Evolutionary conservation across 176 grass and related monocot genomes (phyloP).

Genomic region (Ampelocalamus luodianensis): DNA sequence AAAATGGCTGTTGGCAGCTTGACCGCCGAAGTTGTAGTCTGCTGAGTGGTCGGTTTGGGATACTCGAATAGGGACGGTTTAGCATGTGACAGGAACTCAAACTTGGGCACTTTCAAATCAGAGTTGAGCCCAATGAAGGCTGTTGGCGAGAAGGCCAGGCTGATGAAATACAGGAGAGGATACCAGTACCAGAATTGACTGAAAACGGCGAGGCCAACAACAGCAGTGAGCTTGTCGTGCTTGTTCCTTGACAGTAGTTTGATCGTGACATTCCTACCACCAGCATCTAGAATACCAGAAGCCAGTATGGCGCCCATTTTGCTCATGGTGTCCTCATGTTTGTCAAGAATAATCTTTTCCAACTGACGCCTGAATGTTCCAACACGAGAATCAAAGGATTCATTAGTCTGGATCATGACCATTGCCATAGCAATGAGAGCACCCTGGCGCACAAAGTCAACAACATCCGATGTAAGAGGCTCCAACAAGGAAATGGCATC

Average conservation of each 20-base stretch:
- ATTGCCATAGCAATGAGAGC: slow-evolving; percentile 99
- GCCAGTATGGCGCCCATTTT: slow-evolving; percentile 99
- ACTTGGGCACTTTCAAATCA: slow-evolving; percentile 93
- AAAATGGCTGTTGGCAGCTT: slow-evolving; percentile 89
- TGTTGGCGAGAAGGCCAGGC: slow-evolving; percentile 89
- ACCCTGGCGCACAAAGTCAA: slow-evolving; percentile 97
- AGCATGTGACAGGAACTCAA: slow-evolving; percentile 92
- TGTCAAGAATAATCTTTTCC: slow-evolving; percentile 99
- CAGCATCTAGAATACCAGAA: slow-evolving; percentile 97
- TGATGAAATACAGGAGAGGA: slow-evolving; percentile 93
- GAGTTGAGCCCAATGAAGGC: slow-evolving; percentile 94
- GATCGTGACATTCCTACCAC: slow-evolving; percentile 97
- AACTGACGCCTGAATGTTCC: slow-evolving; percentile 95
- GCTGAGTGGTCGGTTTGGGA: slow-evolving; percentile 76
- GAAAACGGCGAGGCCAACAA: slow-evolving; percentile 92
- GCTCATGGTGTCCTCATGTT: slow-evolving; percentile 99
- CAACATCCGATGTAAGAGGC: slow-evolving; percentile 96
- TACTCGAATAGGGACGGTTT: slow-evolving; percentile 94
- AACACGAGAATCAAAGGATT: slow-evolving; percentile 88
- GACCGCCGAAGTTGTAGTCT: slow-evolving; percentile 72
- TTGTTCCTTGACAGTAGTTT: slow-evolving; percentile 92
- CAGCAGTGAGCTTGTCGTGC: slow-evolving; percentile 92
- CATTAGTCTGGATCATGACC: slow-evolving; percentile 99
- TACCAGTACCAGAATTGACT: slow-evolving; percentile 99
- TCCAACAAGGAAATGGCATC: slow-evolving; percentile 99